Evolutionary conservation across 345 rosid genomes (phyloP), one percentile per base, ranked within the genome.

Genomic region (Melastoma malabathricum): DNA sequence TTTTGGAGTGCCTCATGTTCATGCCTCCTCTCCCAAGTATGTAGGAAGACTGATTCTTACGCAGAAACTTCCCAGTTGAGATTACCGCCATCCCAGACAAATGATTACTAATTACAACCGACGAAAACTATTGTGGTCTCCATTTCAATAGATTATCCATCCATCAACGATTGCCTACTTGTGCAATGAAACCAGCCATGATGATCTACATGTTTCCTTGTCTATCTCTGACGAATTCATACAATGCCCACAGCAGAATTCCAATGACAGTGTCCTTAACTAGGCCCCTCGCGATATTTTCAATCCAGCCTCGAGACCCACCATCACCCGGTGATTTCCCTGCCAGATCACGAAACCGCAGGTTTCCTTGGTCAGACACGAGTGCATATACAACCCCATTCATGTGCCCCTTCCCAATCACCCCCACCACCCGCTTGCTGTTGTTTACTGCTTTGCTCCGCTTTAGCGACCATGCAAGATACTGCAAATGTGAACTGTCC

Each of bases 361-460:
- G 67, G 62, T 84, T 66, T 9, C 96, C 92, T 31, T 56, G 75
- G 50, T 90, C 92, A 0, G 96, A 83, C 5, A 82, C 64, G 22
- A 90, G 59, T 4, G 98, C 77, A 38, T 83, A 83, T 47, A 86
- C 72, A 50, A 90, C 86, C 8, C 96, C 92, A 6, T 82, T 90
- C 88, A 86, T 74, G 59, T 86, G 98, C 39, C 96, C 89, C 57
- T 71, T 84, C 29, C 98, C 98, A 0, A 78, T 80, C 59, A 82
- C 82, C 22, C 92, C 94, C 55, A 80, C 94, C 62, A 90, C 94
- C 23, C 63, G 75, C 72, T 72, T 80, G 45, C 84, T 67, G 23
- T 72, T 77, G 54, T 82, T 80, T 73, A 86, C 94, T 0, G 94
- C 92, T 66, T 86, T 86, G 78, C 96, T 84, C 59, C 98, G 73